Evolutionary conservation across 2,329 filamentous ascomycete species (phyloP).

Genomic region (Penicillium sp.): DNA sequence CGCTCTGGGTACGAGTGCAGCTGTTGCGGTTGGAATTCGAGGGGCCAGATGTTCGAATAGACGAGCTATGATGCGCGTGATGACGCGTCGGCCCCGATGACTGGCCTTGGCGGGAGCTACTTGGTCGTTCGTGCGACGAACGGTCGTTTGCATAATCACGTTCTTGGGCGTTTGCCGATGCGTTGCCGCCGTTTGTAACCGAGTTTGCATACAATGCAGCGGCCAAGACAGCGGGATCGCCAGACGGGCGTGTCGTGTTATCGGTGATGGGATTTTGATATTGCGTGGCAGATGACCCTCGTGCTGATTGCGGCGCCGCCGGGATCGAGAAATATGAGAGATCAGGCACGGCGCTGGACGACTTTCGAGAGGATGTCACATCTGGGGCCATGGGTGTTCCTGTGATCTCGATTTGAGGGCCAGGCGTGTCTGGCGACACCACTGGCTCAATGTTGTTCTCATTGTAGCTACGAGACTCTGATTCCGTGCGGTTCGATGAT

Average conservation of each 20-base stretch:
- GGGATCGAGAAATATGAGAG: slow-evolving; percentile 28
- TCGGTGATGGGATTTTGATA: slow-evolving; percentile 20
- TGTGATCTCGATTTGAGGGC: slow-evolving; percentile 39
- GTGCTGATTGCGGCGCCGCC: slow-evolving; percentile 16
- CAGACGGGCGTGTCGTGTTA: slow-evolving; percentile 14
- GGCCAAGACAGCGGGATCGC: slow-evolving; percentile 31
- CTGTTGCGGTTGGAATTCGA: slow-evolving; percentile 40
- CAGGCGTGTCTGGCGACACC: slow-evolving; percentile 37
- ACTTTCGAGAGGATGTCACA: slow-evolving; percentile 32
- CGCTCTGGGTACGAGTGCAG: slow-evolving; percentile 43
- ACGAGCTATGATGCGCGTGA: slow-evolving; percentile 38
- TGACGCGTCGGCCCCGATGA: slow-evolving; percentile 24
- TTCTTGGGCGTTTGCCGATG: slow-evolving; percentile 11
- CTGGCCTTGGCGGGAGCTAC: slow-evolving; percentile 32
- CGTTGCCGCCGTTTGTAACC: slow-evolving; percentile 14
- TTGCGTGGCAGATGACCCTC: slow-evolving; percentile 15
- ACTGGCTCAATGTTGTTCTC: slow-evolving; percentile 38
- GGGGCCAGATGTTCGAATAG: slow-evolving; percentile 35
- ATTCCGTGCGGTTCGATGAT: slow-evolving; percentile 12
- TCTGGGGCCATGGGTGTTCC: slow-evolving; percentile 26
- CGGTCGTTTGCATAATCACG: slow-evolving; percentile 18
- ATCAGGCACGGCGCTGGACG: slow-evolving; percentile 34
- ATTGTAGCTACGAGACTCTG: slow-evolving; percentile 24
- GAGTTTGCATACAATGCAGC: slow-evolving; percentile 32
- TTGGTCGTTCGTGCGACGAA: slow-evolving; percentile 24